phyloP scores from a whole-genome alignment of 2,329 filamentous ascomycete genomes.

The Dactylellina parvicollis region DNA sequence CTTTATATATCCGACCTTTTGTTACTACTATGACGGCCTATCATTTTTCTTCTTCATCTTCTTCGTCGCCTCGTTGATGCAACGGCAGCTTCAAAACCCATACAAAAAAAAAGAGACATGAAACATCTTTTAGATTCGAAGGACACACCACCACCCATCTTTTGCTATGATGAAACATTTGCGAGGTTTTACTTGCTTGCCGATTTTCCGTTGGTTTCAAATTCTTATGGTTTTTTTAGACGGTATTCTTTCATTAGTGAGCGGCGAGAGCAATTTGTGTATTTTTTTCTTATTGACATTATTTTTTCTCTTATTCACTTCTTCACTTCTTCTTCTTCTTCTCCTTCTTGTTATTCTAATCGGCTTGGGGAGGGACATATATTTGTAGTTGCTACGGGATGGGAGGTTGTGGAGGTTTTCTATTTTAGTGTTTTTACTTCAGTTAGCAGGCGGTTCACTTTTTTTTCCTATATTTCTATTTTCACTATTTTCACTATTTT shows the following conservation, averaged over 20 bases:
- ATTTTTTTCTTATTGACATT: conserved; percentile 20
- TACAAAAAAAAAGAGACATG: conserved; percentile 41
- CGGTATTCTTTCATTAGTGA: conserved; percentile 54
- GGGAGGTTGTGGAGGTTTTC: neutral
- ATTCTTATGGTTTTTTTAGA: conserved; percentile 41
- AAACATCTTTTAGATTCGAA: conserved; percentile 31
- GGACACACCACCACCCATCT: conserved; percentile 25
- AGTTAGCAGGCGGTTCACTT: conserved; percentile 27
- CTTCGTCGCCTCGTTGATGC: conserved; percentile 20
- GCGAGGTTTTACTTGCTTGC: neutral
- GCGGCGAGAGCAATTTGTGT: conserved; percentile 52
- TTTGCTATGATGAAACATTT: conserved; percentile 32
- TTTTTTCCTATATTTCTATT: neutral
- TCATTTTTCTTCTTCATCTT: conserved; percentile 26
- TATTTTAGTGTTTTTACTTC: conserved; percentile 10
- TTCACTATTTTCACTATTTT: conserved; percentile 1
- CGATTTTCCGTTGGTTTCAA: conserved; percentile 9
- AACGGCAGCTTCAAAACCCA: conserved; percentile 27
- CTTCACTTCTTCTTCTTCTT: conserved; percentile 7
- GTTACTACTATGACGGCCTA: conserved; percentile 47
- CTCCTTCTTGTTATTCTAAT: neutral
- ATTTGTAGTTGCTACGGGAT: conserved; percentile 17
- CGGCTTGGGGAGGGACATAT: neutral
- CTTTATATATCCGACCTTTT: conserved; percentile 42
- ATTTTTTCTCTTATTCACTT: conserved; percentile 11